Base-by-base conservation (phyloP, 345 rosid genomes). In the Populus euphratica region DNA sequence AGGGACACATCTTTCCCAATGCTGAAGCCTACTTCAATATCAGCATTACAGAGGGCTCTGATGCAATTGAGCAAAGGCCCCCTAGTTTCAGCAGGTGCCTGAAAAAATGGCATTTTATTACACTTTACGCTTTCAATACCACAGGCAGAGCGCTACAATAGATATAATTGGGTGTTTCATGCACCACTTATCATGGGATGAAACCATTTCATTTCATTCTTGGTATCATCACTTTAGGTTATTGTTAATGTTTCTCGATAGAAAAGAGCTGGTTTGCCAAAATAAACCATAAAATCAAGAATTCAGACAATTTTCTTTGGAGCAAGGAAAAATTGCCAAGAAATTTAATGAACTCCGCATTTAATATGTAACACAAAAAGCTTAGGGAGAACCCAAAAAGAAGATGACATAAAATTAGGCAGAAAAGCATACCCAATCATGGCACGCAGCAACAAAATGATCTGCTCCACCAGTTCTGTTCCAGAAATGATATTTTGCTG, bases 401-500 rank as follows among this genome's bases (percentile, higher is more conserved):
- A 21, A 61, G 65, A 17, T 49, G 62, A 23, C 8, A 17, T 4
- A 73, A n/a, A 25, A 29, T n/a, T 20, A 66, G 71, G 77, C 1
- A 2, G 25, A 68, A 68, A 41, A 47, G 62, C 79, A 65, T 87
- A 92, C 98, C 98, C 97, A 94, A 80, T 94, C 98, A 77, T 94
- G 98, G 83, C 97, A 94, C 83, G 98, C 96, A 18, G 85, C 97
- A 0, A 94, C 89, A 50, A 94, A 94, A 82, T 94, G 98, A 84
- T 94, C 98, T 6, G 94, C 85, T 77, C 97, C 98, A 65, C 83
- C 87, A 47, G 97, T 94, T 86, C 89, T 87, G 75, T 91, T 94
- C 98, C 98, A 94, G 88, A 85, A 92, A 72, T 76, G 74, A 82
- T 94, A 85, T 76, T 85, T 91, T 8, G 90, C 83, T 3, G 91